These are phyloP conservation scores for Ceratocystis cacaofunesta DNA, from an alignment of 2,329 filamentous ascomycete genomes.

Conservation along the genomic window DNA sequence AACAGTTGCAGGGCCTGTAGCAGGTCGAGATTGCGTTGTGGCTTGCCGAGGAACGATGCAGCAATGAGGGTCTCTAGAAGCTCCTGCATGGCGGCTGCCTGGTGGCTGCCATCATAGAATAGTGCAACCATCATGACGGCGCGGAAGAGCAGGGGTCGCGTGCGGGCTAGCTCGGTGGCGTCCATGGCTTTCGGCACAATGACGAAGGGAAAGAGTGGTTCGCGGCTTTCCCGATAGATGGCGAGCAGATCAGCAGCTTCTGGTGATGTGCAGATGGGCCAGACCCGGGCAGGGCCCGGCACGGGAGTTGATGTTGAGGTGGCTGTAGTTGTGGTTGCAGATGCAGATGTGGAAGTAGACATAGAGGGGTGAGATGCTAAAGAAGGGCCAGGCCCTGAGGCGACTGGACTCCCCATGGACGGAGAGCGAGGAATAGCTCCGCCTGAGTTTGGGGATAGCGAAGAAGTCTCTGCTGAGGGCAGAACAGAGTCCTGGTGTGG, in stretches of 20 bases:
- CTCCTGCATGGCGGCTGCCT: constrained; percentile 30
- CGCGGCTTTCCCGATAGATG: constrained; percentile 25
- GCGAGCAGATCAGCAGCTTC: constrained; percentile 31
- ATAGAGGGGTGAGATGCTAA: neutral
- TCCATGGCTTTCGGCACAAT: constrained; percentile 27
- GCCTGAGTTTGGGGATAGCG: neutral
- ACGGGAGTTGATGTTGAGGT: constrained; percentile 17
- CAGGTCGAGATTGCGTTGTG: constrained; percentile 32
- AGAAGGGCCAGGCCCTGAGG: neutral
- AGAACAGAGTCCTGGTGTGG: neutral
- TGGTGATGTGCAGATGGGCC: constrained; percentile 20
- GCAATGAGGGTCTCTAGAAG: constrained; percentile 30
- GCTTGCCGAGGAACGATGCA: constrained; percentile 28
- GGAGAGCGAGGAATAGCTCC: neutral
- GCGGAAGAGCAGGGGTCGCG: constrained; percentile 35
- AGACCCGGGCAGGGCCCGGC: constrained; percentile 8
- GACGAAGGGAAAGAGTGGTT: constrained; percentile 32
- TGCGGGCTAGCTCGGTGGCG: constrained; percentile 25
- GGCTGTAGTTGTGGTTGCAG: neutral
- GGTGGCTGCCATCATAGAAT: constrained; percentile 30
- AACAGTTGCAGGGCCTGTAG: constrained; percentile 33
- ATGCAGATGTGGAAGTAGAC: constrained; percentile 6
- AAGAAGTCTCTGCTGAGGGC: neutral
- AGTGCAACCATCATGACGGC: constrained; percentile 32
- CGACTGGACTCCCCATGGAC: neutral